Evolutionary conservation across 768 basidiomycete species (phyloP).

Genomic region (Russula vinacea): DNA sequence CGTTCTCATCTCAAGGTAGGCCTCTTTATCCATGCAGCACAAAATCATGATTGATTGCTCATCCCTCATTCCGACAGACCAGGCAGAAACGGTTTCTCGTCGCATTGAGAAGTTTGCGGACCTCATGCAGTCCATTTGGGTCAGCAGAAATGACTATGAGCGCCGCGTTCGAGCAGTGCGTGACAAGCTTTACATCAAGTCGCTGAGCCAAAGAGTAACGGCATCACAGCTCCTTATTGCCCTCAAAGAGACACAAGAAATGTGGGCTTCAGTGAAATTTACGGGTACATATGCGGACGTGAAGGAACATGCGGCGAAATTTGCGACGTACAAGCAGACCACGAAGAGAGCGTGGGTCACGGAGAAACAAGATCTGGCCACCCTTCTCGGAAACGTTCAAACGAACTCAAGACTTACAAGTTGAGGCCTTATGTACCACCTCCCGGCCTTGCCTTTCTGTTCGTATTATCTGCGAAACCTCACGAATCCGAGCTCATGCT

Average conservation of each 20-base stretch:
- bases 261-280: conserved; percentile 67
- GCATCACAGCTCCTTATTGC: conserved; percentile 57
- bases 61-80: conserved; percentile 53
- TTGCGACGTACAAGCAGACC: conserved; percentile 79
- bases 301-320: conserved; percentile 66
- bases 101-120: conserved; percentile 96
- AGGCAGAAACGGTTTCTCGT: conserved; percentile 89
- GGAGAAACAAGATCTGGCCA: conserved; percentile 83
- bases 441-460: conserved; percentile 61
- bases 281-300: conserved; percentile 78
- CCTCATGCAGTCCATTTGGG: conserved; percentile 90
- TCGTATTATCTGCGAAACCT: conserved; percentile 28
- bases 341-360: conserved; percentile 85
- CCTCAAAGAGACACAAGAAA: conserved; percentile 60
- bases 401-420: conserved; percentile 88
- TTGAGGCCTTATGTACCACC: conserved; percentile 81
- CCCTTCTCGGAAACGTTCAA: conserved; percentile 88
- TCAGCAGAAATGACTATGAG: conserved; percentile 88
- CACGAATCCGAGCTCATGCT: conserved; percentile 1
- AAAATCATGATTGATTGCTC: background rate
- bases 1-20: conserved; percentile 94
- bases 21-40: conserved; percentile 11
- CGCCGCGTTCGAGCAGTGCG: conserved; percentile 70
- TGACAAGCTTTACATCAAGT: conserved; percentile 10
- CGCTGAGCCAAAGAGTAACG: conserved; percentile 2